These are phyloP conservation scores for Phaffia rhodozyma DNA, from an alignment of 1,284 basidiomycete species.

Conservation along the genomic window DNA sequence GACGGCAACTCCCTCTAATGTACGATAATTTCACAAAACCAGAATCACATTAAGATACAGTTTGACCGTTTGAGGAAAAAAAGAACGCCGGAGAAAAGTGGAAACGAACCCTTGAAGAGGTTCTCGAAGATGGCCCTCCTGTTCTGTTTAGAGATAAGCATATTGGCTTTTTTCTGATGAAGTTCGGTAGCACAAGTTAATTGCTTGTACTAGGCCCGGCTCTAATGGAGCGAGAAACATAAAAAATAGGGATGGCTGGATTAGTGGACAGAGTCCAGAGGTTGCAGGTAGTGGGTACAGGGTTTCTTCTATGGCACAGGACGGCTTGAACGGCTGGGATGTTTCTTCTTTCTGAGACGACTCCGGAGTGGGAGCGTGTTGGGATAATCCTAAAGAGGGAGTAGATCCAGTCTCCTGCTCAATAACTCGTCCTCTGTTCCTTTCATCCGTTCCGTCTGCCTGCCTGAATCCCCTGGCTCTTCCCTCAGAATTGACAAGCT, in stretches of 20 bases:
- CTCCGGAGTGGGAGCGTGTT: too few species aligned
- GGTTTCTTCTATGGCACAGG: too few species aligned
- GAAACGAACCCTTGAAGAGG: slow-evolving; percentile 83
- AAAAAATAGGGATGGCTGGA: neutral
- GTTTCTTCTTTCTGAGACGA: too few species aligned
- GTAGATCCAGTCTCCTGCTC: too few species aligned
- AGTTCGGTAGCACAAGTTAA: slow-evolving; percentile 19
- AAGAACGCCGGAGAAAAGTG: neutral
- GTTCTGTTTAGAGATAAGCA: slow-evolving; percentile 78
- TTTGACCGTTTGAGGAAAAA: neutral
- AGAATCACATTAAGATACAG: neutral
- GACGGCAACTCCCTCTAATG: slow-evolving; percentile 86
- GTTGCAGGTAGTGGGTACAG: too few species aligned
- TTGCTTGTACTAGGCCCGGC: slow-evolving; percentile 19
- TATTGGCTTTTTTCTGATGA: slow-evolving; percentile 39
- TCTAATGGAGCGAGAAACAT: neutral
- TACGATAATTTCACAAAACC: neutral
- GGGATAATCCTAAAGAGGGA: too few species aligned
- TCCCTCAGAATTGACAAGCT: too few species aligned
- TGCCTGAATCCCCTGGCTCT: too few species aligned
- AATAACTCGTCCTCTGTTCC: too few species aligned
- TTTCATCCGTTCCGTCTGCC: too few species aligned
- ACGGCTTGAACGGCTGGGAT: too few species aligned
- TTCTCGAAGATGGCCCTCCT: slow-evolving; percentile 83
- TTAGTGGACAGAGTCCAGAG: too few species aligned